A percentile compares a stretch with the other conserved stretches of the same genome.
phyloP scores from a whole-genome alignment of 441 rosid species.

The Populus hybrid region DNA sequence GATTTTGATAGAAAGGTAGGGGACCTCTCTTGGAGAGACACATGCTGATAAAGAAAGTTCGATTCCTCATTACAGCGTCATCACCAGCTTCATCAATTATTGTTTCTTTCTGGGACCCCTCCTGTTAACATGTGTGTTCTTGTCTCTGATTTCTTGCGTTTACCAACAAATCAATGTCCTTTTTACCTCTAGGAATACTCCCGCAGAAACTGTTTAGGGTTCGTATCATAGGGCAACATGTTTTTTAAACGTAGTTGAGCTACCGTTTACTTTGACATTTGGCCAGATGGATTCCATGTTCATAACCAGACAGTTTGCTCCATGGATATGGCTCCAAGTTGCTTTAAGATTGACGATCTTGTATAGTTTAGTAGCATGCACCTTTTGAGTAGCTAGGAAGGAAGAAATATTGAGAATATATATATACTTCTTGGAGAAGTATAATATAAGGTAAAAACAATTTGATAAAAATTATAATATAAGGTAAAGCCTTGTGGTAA shows the following conservation, averaged over 20 bases:
- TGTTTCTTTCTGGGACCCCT: conserved; percentile 24
- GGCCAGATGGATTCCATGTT: not conserved
- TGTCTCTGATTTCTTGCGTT: not conserved
- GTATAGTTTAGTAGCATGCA: not conserved
- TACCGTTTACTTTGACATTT: not conserved
- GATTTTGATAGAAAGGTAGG: not conserved
- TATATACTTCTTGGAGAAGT: too few species aligned
- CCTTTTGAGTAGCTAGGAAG: not conserved
- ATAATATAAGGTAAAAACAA: not conserved
- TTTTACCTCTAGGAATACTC: not conserved
- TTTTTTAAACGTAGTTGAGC: not conserved
- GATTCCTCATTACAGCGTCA: conserved; percentile 21
- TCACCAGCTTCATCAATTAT: conserved; percentile 24
- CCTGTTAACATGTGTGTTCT: conserved; percentile 1
- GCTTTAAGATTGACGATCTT: too few species aligned
- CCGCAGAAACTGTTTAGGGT: not conserved
- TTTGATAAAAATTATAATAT: too few species aligned
- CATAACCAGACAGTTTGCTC: not conserved
- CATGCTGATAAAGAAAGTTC: conserved; percentile 10
- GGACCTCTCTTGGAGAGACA: conserved; percentile 14
- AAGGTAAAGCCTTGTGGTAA: not conserved
- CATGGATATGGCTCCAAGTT: not conserved
- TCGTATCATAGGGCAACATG: too few species aligned
- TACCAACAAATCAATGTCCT: conserved; percentile 10
- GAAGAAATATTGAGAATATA: not conserved